phyloP scores from a whole-genome alignment of 306 rosid species.

The Cucumis hystrix region DNA sequence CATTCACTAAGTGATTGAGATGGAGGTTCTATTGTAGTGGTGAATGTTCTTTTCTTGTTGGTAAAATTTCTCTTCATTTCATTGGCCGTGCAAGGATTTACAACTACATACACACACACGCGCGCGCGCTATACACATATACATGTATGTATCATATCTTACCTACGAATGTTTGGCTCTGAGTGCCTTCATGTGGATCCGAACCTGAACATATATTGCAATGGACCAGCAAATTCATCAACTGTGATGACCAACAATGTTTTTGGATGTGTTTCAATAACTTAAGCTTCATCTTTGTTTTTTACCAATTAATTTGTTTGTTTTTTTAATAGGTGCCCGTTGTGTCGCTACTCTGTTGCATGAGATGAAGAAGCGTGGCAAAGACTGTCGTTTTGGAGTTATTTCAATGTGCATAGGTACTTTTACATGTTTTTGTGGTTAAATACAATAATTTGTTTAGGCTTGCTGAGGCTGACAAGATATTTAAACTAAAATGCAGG shows the following conservation, averaged over 20 bases:
- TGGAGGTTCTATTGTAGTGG: background rate
- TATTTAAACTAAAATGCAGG: constrained; percentile 29
- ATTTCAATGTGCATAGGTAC: constrained; percentile 96
- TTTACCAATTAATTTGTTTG: background rate
- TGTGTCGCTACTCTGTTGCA: constrained; percentile 74
- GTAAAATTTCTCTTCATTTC: background rate
- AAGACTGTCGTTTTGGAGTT: constrained; percentile 87
- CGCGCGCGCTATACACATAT: background rate
- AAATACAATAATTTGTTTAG: background rate
- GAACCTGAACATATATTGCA: background rate
- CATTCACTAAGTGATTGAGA: background rate
- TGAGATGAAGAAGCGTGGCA: constrained; percentile 89
- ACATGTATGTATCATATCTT: background rate
- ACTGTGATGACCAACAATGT: background rate
- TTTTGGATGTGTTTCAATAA: background rate
- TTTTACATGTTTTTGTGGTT: background rate
- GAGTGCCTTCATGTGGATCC: background rate
- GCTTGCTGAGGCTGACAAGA: background rate
- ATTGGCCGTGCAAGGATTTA: background rate
- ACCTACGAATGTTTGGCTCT: background rate
- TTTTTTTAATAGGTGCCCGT: constrained; percentile 54
- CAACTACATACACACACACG: too few relatives aligned
- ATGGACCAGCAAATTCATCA: background rate
- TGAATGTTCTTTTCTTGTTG: background rate
- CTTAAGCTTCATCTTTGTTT: background rate